Conservation (phyloP, 768 basidiomycete species). For the Paxillus involutus region DNA sequence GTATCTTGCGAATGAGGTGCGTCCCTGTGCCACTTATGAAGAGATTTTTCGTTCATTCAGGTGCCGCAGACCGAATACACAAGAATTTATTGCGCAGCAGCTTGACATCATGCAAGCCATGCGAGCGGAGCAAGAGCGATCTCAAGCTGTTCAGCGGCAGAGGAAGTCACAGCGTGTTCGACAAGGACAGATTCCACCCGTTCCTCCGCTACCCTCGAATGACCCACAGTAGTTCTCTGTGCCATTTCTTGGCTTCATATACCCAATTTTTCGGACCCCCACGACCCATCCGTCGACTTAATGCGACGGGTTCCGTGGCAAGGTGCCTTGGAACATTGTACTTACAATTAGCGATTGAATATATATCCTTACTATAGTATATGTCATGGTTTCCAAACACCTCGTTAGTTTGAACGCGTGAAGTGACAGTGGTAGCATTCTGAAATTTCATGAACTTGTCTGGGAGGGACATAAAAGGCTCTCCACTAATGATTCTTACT, state of each 20-base stretch:
- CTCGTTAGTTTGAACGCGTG: too few relatives aligned
- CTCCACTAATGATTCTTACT: too few relatives aligned
- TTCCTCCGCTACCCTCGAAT: conserved; percentile 31
- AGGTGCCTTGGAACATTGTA: conserved; percentile 9
- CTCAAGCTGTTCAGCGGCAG: conserved; percentile 59
- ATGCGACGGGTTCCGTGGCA: neutral
- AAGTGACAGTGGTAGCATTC: too few relatives aligned
- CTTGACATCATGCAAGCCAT: conserved; percentile 79
- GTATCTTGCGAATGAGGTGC: conserved; percentile 94
- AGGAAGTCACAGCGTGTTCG: conserved; percentile 59
- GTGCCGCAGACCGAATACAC: conserved; percentile 62
- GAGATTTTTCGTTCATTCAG: conserved; percentile 2
- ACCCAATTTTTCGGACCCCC: conserved; percentile 16
- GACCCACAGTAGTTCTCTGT: conserved; percentile 8
- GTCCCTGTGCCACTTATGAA: conserved; percentile 10
- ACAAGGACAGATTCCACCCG: conserved; percentile 24
- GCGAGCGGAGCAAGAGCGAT: conserved; percentile 78
- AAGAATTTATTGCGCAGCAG: conserved; percentile 88
- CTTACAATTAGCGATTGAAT: neutral
- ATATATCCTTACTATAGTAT: neutral
- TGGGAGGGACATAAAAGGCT: too few relatives aligned
- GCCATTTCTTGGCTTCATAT: conserved; percentile 22
- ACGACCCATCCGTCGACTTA: conserved; percentile 1
- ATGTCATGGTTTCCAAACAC: neutral
- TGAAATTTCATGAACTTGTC: too few relatives aligned